Evolutionary conservation across 139 green algal species (phyloP).

Genomic region (Dunaliella sp.): DNA sequence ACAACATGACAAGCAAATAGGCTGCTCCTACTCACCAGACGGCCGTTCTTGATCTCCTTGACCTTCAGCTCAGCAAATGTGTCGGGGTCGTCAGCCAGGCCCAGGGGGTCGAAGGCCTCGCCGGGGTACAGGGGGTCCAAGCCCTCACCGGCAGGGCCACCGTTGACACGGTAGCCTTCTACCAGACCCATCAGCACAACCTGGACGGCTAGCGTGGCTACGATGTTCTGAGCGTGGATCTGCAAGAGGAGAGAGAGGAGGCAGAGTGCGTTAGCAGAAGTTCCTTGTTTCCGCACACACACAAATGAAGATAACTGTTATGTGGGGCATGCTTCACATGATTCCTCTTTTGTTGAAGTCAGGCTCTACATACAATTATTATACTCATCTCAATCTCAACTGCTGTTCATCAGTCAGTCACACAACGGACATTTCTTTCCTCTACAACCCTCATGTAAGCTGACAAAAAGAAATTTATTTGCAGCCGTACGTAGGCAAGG

Average conservation of each 20-base stretch:
- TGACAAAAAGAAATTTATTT: no score
- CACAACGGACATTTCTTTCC: neutral
- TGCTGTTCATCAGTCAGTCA: neutral
- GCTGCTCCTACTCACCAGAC: constrained; percentile 1
- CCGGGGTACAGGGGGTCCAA: constrained; percentile 80
- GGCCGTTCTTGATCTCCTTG: constrained; percentile 65
- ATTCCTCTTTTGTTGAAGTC: neutral
- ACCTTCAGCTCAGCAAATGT: constrained; percentile 73
- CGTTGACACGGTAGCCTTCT: constrained; percentile 80
- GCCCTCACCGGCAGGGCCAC: constrained; percentile 77
- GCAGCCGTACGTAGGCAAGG: no score
- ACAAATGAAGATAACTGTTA: neutral
- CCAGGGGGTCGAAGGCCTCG: constrained; percentile 78
- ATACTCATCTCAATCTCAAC: neutral
- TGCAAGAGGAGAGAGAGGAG: constrained; percentile 19
- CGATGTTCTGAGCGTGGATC: constrained; percentile 88
- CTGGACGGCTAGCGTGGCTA: constrained; percentile 83
- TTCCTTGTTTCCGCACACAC: no score
- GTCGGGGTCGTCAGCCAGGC: constrained; percentile 92
- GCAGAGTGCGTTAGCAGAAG: neutral
- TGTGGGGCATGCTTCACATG: neutral
- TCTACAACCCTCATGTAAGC: no score
- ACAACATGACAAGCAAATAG: neutral
- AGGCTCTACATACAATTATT: no score
- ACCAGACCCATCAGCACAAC: constrained; percentile 75